Percentiles rank a stretch among this genome's conserved stretches.
phyloP scores from a whole-genome alignment of 306 rosid genomes.

The Cicer judaicum region DNA sequence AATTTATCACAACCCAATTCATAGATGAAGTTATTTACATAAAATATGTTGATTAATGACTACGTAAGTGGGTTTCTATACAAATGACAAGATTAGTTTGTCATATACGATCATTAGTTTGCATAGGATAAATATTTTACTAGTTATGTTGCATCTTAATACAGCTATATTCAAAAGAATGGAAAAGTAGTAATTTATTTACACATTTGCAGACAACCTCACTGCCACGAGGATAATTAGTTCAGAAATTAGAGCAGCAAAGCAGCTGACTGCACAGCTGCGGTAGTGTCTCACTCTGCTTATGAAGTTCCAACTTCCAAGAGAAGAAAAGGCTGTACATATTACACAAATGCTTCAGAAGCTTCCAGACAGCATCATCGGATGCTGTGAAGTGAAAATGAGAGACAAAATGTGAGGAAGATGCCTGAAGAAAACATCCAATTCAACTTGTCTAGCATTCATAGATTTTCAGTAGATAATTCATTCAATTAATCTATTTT shows the following conservation, averaged over 20 bases:
- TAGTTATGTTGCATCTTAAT: constrained; percentile 9
- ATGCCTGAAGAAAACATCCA: constrained; percentile 4
- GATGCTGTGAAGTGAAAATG: constrained; percentile 42
- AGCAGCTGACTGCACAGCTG: constrained; percentile 11
- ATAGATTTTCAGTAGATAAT: constrained; percentile 3
- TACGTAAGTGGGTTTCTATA: constrained; percentile 21
- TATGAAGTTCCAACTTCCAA: constrained; percentile 22
- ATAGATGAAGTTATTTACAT: constrained; percentile 34
- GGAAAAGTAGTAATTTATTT: constrained; percentile 23
- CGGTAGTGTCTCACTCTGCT: constrained; percentile 23
- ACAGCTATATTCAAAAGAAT: constrained; percentile 21
- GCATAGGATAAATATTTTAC: neutral
- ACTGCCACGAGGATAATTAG: constrained; percentile 20
- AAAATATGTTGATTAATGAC: neutral
- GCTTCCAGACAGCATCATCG: constrained; percentile 31
- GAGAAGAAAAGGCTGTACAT: constrained; percentile 32
- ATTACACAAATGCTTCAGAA: constrained; percentile 33
- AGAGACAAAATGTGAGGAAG: constrained; percentile 30
- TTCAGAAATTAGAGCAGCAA: constrained; percentile 30
- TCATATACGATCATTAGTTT: constrained; percentile 23
- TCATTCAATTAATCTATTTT: neutral
- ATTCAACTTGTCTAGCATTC: constrained; percentile 21
- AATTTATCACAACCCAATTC: no score
- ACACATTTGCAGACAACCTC: constrained; percentile 42
- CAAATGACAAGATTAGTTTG: constrained; percentile 3